Percentiles rank a stretch among this genome's conserved stretches.
Evolutionary conservation across 805 yeast species (phyloP).

Genomic region (Zygoascus flipseniorum): DNA sequence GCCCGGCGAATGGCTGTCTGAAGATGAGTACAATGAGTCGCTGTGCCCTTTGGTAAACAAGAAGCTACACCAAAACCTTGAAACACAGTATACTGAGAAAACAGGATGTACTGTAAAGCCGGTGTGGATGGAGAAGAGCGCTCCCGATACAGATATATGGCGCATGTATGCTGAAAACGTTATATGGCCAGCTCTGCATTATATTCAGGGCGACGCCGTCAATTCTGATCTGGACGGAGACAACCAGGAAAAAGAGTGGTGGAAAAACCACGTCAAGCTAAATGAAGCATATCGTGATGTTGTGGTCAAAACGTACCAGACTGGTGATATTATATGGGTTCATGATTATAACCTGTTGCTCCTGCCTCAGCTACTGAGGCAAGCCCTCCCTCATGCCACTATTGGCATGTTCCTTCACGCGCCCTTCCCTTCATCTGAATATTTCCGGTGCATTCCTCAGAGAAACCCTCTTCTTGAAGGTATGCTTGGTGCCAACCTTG

Average conservation of each 20-base stretch:
- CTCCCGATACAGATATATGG: conserved; percentile 38
- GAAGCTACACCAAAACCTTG: conserved; percentile 33
- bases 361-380: conserved; percentile 74
- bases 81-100: conserved; percentile 34
- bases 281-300: conserved; percentile 85
- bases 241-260: conserved; percentile 62
- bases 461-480: conserved; percentile 81
- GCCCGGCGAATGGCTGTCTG: conserved; percentile 72
- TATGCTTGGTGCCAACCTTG: conserved; percentile 77
- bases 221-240: conserved; percentile 4
- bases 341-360: conserved; percentile 82
- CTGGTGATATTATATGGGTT: conserved; percentile 89
- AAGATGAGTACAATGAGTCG: conserved; percentile 23
- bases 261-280: conserved; percentile 79
- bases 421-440: conserved; percentile 94
- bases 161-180: conserved; percentile 82
- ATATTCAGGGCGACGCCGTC: conserved; percentile 55
- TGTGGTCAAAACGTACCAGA: conserved; percentile 60
- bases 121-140: conserved; percentile 53
- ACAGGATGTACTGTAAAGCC: conserved; percentile 55
- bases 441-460: conserved; percentile 81
- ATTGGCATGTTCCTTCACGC: conserved; percentile 78
- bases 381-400: conserved; percentile 62
- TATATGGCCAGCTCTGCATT: conserved; percentile 92
- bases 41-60: conserved; percentile 42